These are phyloP conservation scores for Stromatinia cepivora DNA, from an alignment of 2,329 filamentous ascomycete genomes.

Conservation along the genomic window DNA sequence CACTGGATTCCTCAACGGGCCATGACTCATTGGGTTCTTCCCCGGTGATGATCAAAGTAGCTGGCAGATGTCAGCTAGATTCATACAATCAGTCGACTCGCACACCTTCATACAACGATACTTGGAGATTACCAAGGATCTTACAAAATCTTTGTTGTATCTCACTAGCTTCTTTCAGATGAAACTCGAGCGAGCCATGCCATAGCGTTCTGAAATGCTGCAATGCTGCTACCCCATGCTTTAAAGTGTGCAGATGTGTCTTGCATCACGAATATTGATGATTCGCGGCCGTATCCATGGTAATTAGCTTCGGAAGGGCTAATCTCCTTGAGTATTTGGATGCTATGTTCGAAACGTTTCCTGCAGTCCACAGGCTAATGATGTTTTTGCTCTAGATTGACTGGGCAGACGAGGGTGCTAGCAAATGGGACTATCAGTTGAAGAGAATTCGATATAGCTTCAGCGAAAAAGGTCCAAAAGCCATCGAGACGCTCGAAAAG, in stretches of 20 bases:
- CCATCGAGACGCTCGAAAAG: conserved; percentile 27
- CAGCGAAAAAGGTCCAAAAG: conserved; percentile 30
- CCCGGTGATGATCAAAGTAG: conserved; percentile 30
- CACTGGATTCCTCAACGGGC: conserved; percentile 26
- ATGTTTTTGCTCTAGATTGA: conserved; percentile 28
- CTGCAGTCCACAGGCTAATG: conserved; percentile 11
- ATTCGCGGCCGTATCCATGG: conserved; percentile 19
- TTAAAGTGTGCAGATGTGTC: conserved; percentile 30
- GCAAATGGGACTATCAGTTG: conserved; percentile 34
- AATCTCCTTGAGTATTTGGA: neutral
- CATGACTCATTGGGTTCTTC: conserved; percentile 29
- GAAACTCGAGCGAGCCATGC: conserved; percentile 30
- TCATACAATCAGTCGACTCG: neutral
- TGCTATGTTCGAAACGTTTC: neutral
- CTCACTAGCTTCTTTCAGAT: conserved; percentile 32
- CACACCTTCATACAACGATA: conserved; percentile 30
- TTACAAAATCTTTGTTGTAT: conserved; percentile 29
- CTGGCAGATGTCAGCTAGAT: conserved; percentile 16
- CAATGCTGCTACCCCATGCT: conserved; percentile 35
- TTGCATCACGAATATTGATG: conserved; percentile 21
- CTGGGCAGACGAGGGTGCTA: conserved; percentile 31
- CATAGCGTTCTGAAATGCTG: conserved; percentile 29
- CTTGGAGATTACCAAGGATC: conserved; percentile 30
- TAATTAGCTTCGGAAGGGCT: neutral
- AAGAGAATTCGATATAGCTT: conserved; percentile 34